Conservation (phyloP, 495 filamentous ascomycete species). For the Entonaema liquescens region DNA sequence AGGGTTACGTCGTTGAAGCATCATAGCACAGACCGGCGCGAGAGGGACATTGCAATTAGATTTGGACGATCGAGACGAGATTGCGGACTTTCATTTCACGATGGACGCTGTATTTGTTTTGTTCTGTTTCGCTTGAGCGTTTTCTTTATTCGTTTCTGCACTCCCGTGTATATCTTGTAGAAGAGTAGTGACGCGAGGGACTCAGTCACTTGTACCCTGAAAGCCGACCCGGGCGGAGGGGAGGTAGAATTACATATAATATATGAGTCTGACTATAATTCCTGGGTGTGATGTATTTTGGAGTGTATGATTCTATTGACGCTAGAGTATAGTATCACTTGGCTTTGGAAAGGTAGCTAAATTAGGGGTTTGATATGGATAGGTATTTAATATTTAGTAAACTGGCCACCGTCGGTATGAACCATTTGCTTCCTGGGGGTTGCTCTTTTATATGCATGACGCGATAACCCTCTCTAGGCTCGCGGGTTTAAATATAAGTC, state of each 20-base stretch:
- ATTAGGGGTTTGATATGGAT: no score
- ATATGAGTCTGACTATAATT: not conserved
- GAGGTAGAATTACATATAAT: not conserved
- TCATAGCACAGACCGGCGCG: not conserved
- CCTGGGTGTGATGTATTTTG: not conserved
- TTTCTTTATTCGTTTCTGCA: conserved; percentile 1
- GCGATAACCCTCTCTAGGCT: no score
- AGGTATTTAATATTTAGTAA: no score
- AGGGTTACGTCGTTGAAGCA: not conserved
- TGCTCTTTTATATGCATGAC: no score
- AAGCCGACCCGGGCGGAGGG: not conserved
- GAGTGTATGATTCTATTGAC: not conserved
- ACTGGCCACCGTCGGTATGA: no score
- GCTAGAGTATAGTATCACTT: no score
- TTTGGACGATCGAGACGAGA: conserved; percentile 10
- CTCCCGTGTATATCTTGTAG: conserved; percentile 18
- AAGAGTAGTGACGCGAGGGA: conserved; percentile 1
- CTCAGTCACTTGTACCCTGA: not conserved
- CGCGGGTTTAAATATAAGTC: no score
- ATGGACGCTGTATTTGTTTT: conserved; percentile 1
- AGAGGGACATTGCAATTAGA: conserved; percentile 14
- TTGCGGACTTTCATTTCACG: not conserved
- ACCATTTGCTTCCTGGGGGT: no score
- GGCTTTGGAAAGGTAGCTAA: no score
- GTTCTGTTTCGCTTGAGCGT: conserved; percentile 21